Percentiles rank a stretch among this genome's conserved stretches.
These are phyloP conservation scores for Bertia moriformis DNA, from an alignment of 2,329 filamentous ascomycete genomes.

Conservation along the genomic window DNA sequence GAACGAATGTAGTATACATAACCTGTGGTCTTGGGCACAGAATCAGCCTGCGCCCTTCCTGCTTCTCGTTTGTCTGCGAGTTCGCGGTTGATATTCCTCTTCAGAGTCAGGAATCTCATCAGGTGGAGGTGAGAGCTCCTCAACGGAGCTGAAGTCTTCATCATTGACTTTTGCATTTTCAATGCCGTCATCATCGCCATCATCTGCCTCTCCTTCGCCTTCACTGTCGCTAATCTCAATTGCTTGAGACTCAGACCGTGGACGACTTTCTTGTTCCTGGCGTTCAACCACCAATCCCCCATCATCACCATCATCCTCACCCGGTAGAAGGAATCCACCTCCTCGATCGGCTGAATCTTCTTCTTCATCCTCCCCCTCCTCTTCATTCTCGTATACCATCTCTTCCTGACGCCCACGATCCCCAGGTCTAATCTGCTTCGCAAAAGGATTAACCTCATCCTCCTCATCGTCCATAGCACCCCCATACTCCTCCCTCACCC, in stretches of 20 bases:
- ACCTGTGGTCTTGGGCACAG: no score
- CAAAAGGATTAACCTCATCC: background rate
- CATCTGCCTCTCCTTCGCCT: no score
- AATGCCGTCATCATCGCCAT: no score
- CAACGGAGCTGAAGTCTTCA: background rate
- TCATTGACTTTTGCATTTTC: no score
- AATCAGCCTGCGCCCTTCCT: no score
- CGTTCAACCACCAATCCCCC: background rate
- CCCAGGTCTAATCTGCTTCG: background rate
- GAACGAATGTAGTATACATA: no score
- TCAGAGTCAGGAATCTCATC: background rate
- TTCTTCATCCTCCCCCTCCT: background rate
- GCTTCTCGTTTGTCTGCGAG: no score
- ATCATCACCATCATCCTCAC: background rate
- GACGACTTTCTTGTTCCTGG: background rate
- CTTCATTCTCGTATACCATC: background rate
- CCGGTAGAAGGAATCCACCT: slow-evolving; percentile 1
- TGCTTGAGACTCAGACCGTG: background rate
- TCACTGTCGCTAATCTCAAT: no score
- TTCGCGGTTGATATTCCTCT: background rate
- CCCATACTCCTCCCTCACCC: background rate
- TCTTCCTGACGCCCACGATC: background rate
- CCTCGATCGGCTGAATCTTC: background rate
- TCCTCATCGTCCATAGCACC: background rate
- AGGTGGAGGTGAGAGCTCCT: background rate